A percentile compares a stretch with the other conserved stretches of the same genome.
Evolutionary conservation across 2,329 filamentous ascomycete genomes (phyloP).

Genomic region (Pochonia chlamydosporia): DNA sequence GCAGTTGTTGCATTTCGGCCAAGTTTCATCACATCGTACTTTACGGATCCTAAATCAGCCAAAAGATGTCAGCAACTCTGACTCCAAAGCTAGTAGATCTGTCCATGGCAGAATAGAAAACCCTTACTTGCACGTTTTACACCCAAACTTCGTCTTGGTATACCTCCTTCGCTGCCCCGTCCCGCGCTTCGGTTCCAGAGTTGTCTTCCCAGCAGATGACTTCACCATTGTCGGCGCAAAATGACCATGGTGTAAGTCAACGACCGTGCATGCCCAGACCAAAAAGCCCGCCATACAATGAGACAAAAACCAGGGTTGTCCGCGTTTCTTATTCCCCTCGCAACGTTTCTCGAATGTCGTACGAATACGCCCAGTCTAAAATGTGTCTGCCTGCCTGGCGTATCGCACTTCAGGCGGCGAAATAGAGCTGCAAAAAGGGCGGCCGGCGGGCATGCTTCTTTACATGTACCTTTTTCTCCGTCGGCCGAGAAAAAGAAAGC

Average conservation of each 20-base stretch:
- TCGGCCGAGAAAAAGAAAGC: background rate
- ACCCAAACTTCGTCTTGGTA: constrained; percentile 7
- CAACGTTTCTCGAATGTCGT: background rate
- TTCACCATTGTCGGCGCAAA: background rate
- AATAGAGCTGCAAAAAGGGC: background rate
- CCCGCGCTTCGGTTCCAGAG: background rate
- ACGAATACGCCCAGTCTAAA: background rate
- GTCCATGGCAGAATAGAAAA: background rate
- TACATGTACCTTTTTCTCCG: no score
- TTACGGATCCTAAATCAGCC: constrained; percentile 11
- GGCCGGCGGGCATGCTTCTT: no score
- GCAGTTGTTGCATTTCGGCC: constrained; percentile 13
- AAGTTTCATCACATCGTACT: constrained; percentile 14
- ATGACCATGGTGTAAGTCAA: background rate
- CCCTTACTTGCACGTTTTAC: constrained; percentile 6
- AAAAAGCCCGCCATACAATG: background rate
- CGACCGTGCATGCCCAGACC: background rate
- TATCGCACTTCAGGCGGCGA: background rate
- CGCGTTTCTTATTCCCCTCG: background rate
- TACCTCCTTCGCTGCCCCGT: constrained; percentile 1
- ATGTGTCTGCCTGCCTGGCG: background rate
- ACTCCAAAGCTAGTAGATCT: background rate
- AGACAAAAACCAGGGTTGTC: background rate
- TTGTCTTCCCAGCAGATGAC: background rate
- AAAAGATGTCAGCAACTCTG: background rate